These are phyloP conservation scores for Chrysosporium keratinophilum DNA, from an alignment of 2,329 filamentous ascomycete genomes.

Conservation along the genomic window DNA sequence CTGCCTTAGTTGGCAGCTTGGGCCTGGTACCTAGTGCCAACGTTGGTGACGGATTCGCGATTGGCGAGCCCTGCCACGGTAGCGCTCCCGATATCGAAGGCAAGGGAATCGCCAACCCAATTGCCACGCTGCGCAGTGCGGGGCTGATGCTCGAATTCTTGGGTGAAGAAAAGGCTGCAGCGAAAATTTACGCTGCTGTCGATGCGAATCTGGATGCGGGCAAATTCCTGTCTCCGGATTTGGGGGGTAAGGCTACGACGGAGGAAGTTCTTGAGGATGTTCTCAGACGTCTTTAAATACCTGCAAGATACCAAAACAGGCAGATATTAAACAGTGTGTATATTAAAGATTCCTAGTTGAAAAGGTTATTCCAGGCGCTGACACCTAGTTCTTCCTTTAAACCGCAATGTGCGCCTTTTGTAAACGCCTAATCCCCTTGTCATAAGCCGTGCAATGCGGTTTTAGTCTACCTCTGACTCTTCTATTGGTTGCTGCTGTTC, in stretches of 20 bases:
- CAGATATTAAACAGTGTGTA: background rate
- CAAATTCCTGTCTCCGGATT: constrained; percentile 71
- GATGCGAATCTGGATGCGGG: constrained; percentile 82
- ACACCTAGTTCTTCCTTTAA: no score
- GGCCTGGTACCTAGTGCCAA: constrained; percentile 92
- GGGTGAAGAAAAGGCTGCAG: constrained; percentile 74
- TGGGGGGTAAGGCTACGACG: constrained; percentile 78
- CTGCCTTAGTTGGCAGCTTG: constrained; percentile 81
- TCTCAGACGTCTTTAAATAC: constrained; percentile 39
- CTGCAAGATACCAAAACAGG: background rate
- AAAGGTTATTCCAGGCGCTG: background rate
- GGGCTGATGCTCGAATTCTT: constrained; percentile 96
- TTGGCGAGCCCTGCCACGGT: constrained; percentile 96
- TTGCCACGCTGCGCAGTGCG: constrained; percentile 82
- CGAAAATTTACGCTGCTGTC: constrained; percentile 80
- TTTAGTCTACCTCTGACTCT: constrained; percentile 20
- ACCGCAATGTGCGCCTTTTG: background rate
- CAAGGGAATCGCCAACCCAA: constrained; percentile 85
- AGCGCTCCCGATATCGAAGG: constrained; percentile 94
- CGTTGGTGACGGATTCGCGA: constrained; percentile 86
- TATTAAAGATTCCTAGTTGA: background rate
- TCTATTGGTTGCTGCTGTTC: constrained; percentile 1
- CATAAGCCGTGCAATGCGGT: background rate
- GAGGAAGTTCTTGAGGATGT: constrained; percentile 81
- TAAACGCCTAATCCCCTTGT: background rate